A percentile compares a stretch with the other conserved stretches of the same genome.
phyloP scores from a whole-genome alignment of 352 stramenopile genomes.

The Globisporangium apiculatum region DNA sequence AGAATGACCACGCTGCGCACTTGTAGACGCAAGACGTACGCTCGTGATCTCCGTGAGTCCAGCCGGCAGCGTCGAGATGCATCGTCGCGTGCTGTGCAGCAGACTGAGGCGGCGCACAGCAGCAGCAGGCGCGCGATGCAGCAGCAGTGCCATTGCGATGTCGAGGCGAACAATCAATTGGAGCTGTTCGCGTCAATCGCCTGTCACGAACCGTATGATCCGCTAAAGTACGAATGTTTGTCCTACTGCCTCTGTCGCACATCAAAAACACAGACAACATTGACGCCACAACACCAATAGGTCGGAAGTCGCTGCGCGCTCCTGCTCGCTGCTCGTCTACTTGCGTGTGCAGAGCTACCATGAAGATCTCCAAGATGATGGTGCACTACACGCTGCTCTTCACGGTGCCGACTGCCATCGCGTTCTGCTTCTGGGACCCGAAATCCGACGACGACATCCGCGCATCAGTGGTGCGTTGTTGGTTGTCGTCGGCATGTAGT shows the following conservation, averaged over 20 bases:
- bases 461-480: conserved; percentile 52
- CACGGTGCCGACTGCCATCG: conserved; percentile 57
- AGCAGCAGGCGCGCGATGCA: background rate
- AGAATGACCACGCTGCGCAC: too few relatives aligned
- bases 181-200: background rate
- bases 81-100: conserved; percentile 3
- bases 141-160: background rate
- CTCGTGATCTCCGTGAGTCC: conserved; percentile 55
- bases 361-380: conserved; percentile 84
- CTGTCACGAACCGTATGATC: background rate
- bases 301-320: background rate
- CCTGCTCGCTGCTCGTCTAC: too few relatives aligned
- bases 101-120: background rate
- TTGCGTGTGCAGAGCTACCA: conserved; percentile 9
- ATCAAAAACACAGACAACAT: too few relatives aligned
- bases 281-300: too few relatives aligned
- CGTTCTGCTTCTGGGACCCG: conserved; percentile 65
- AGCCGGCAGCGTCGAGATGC: conserved; percentile 23
- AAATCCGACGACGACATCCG: conserved; percentile 73
- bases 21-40: conserved; percentile 11
- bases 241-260: too few relatives aligned
- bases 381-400: conserved; percentile 73
- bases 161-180: background rate
- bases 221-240: background rate
- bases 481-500: background rate